Conservation (phyloP, 164 flowering plant species). For the Saururus chinensis region DNA sequence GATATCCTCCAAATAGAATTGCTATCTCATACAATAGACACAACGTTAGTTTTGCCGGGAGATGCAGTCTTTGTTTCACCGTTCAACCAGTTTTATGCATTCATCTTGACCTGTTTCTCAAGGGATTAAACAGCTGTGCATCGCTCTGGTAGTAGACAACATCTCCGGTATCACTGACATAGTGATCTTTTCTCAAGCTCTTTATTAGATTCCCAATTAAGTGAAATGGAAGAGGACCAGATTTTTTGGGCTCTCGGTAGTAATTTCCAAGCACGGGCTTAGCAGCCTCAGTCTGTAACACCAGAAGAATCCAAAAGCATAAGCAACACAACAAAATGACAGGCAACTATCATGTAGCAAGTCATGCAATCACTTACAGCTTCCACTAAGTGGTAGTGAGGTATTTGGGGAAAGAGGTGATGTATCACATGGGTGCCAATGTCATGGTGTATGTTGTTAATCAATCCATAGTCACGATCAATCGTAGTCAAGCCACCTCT, state of each 20-base stretch:
- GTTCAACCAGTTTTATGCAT: neutral
- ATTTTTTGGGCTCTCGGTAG: slow-evolving; percentile 46
- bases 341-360: neutral
- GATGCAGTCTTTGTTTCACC: too few species aligned
- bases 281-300: slow-evolving; percentile 43
- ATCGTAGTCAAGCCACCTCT: slow-evolving; percentile 91
- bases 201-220: slow-evolving; percentile 23
- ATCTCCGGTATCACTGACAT: slow-evolving; percentile 44
- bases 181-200: slow-evolving; percentile 45
- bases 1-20: neutral
- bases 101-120: slow-evolving; percentile 9
- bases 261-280: slow-evolving; percentile 53
- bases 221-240: slow-evolving; percentile 46
- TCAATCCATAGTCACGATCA: slow-evolving; percentile 76
- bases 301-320: neutral
- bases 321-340: slow-evolving; percentile 2
- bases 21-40: neutral
- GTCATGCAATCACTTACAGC: slow-evolving; percentile 25
- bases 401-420: slow-evolving; percentile 59
- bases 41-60: too few species aligned
- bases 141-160: slow-evolving; percentile 49
- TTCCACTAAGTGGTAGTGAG: slow-evolving; percentile 45
- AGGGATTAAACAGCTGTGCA: slow-evolving; percentile 12
- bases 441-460: slow-evolving; percentile 84
- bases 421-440: slow-evolving; percentile 88